A percentile compares a stretch with the other conserved stretches of the same genome.
Evolutionary conservation across 192 early-diverging fungal species (phyloP).

Genomic region (Dissophora globulifera): DNA sequence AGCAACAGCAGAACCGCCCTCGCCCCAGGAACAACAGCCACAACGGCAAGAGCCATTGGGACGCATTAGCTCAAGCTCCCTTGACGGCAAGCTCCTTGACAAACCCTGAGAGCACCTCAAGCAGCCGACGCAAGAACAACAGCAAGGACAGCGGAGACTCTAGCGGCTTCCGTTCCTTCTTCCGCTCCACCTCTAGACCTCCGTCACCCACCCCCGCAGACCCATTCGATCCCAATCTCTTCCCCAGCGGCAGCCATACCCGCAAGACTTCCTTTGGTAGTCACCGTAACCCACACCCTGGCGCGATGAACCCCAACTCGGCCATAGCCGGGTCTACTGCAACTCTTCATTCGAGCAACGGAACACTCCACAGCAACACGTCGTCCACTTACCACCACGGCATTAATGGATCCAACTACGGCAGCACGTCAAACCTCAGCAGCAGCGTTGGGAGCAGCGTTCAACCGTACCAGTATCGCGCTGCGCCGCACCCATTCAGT

Average conservation of each 20-base stretch:
- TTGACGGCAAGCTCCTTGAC: constrained; percentile 1
- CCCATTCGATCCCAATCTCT: constrained; percentile 5
- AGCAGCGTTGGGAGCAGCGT: neutral
- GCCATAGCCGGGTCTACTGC: constrained; percentile 5
- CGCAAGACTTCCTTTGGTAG: constrained; percentile 26
- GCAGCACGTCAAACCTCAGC: constrained; percentile 14
- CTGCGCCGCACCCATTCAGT: constrained; percentile 17
- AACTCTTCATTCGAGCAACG: neutral
- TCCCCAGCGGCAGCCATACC: constrained; percentile 2
- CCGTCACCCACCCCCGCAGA: constrained; percentile 34
- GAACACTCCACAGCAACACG: constrained; percentile 1
- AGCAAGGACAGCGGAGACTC: constrained; percentile 28
- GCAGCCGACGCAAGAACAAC: constrained; percentile 10
- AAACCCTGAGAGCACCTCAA: neutral
- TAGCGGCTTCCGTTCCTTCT: constrained; percentile 32
- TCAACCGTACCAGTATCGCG: constrained; percentile 10
- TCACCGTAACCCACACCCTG: constrained; percentile 4
- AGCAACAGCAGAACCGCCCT: constrained; percentile 5
- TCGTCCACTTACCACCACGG: constrained; percentile 6
- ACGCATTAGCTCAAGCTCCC: constrained; percentile 12
- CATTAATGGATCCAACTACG: neutral
- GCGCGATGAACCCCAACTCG: neutral
- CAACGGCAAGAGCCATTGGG: constrained; percentile 24
- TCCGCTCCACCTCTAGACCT: constrained; percentile 39
- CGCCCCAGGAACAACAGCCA: constrained; percentile 17